Evolutionary conservation across 1,139 yeast genomes (phyloP).

Genomic region (Saccharomyces uvarum): DNA sequence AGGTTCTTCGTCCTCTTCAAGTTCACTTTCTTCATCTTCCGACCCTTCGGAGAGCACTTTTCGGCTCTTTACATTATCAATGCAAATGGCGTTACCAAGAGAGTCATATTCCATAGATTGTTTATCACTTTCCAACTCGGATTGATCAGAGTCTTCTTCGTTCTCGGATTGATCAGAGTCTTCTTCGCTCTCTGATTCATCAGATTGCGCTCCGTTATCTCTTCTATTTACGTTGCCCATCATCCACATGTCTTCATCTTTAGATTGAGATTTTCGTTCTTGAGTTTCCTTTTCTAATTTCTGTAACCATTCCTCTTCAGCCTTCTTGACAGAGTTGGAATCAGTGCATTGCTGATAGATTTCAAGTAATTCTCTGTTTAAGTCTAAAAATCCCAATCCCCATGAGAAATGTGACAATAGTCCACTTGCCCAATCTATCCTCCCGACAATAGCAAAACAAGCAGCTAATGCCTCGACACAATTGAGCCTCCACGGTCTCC

Average conservation of each 20-base stretch:
- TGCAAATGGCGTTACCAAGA: constrained; percentile 18
- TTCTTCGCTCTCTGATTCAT: constrained; percentile 26
- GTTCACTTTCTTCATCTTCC: constrained; percentile 14
- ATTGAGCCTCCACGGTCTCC: constrained; percentile 90
- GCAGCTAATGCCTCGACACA: constrained; percentile 98
- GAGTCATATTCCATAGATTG: constrained; percentile 26
- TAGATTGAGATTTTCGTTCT: constrained; percentile 48
- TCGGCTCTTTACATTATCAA: constrained; percentile 25
- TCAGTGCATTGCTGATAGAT: constrained; percentile 76
- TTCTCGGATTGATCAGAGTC: constrained; percentile 26
- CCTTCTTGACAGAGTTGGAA: constrained; percentile 60
- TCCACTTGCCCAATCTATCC: constrained; percentile 77
- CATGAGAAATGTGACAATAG: constrained; percentile 77
- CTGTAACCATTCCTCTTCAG: constrained; percentile 71
- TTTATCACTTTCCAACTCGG: constrained; percentile 19
- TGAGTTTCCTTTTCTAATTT: constrained; percentile 60
- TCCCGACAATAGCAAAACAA: constrained; percentile 91
- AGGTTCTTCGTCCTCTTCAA: constrained; percentile 5
- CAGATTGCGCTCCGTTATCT: constrained; percentile 13
- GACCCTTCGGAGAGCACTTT: constrained; percentile 12
- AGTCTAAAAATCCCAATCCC: constrained; percentile 81
- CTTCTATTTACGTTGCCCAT: constrained; percentile 66
- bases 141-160: constrained; percentile 24
- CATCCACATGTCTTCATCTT: constrained; percentile 62
- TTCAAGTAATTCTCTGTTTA: constrained; percentile 71